Percentiles rank a stretch among this genome's conserved stretches.
Conservation (phyloP, 306 rosid species). For the Geum urbanum region DNA sequence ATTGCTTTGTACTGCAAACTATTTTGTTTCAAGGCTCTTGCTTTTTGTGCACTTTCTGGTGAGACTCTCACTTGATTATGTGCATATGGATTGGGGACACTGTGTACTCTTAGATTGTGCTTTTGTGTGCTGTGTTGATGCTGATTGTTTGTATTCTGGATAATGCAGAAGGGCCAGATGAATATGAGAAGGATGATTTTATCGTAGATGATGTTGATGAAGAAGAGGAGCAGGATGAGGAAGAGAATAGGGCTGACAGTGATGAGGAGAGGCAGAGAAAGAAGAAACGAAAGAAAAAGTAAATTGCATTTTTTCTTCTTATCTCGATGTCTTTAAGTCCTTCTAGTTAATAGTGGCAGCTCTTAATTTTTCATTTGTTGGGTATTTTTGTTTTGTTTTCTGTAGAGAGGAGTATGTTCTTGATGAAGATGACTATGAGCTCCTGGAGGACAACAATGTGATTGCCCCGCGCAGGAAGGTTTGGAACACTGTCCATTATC, state of each 20-base stretch:
- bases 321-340: too few relatives aligned
- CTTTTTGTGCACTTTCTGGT: too few relatives aligned
- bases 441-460: slow-evolving; percentile 87
- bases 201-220: slow-evolving; percentile 90
- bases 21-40: too few relatives aligned
- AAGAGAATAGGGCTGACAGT: slow-evolving; percentile 67
- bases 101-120: too few relatives aligned
- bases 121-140: background rate
- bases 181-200: slow-evolving; percentile 94
- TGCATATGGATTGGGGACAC: too few relatives aligned
- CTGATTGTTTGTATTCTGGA: background rate
- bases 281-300: slow-evolving; percentile 95
- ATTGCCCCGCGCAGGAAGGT: slow-evolving; percentile 81
- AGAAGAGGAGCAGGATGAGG: slow-evolving; percentile 79
- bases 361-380: slow-evolving; percentile 15
- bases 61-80: too few relatives aligned
- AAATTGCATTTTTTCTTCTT: background rate
- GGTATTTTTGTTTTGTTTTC: slow-evolving; percentile 11
- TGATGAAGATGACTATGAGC: slow-evolving; percentile 95
- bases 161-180: slow-evolving; percentile 74
- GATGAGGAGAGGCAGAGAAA: slow-evolving; percentile 92
- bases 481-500: slow-evolving; percentile 18
- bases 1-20: too few relatives aligned
- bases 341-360: background rate
- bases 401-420: slow-evolving; percentile 85